Evolutionary conservation across 1,284 basidiomycete species (phyloP).

Genomic region (Microbotryomycetes sp.): DNA sequence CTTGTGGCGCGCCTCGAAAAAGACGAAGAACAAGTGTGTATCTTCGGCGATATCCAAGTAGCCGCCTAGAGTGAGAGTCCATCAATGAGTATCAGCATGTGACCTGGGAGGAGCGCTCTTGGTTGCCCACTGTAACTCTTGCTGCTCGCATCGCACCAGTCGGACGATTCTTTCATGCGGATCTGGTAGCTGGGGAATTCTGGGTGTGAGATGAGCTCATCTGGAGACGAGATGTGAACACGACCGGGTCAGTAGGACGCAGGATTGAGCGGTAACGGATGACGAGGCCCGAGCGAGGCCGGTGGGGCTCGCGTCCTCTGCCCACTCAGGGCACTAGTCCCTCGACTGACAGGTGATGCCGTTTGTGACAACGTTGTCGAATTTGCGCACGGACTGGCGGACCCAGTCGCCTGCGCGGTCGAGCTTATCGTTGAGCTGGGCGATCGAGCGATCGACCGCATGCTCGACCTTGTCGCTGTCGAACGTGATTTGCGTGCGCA

Average conservation of each 20-base stretch:
- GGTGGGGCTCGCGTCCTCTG: no score
- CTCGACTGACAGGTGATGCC: constrained; percentile 19
- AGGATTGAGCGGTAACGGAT: background rate
- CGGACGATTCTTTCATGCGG: constrained; percentile 49
- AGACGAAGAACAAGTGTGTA: constrained; percentile 82
- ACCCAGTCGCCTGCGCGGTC: background rate
- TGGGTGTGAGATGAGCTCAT: constrained; percentile 67
- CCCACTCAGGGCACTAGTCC: background rate
- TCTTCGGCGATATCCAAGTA: constrained; percentile 80
- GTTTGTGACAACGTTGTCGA: background rate
- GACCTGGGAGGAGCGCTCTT: background rate
- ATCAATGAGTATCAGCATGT: no score
- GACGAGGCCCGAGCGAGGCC: background rate
- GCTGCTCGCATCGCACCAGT: constrained; percentile 71
- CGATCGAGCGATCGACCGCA: constrained; percentile 1
- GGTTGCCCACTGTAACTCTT: constrained; percentile 54
- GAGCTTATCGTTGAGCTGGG: background rate
- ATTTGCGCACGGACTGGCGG: constrained; percentile 16
- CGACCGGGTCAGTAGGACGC: background rate
- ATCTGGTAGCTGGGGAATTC: constrained; percentile 61
- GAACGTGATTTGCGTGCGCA: constrained; percentile 10
- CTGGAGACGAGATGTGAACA: constrained; percentile 41
- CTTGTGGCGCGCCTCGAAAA: constrained; percentile 70
- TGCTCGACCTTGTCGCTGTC: background rate
- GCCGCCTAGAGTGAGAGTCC: no score